Percentiles rank a stretch among this genome's conserved stretches.
Evolutionary conservation across 306 rosid genomes (phyloP).

Genomic region (Glycyrrhiza uralensis): DNA sequence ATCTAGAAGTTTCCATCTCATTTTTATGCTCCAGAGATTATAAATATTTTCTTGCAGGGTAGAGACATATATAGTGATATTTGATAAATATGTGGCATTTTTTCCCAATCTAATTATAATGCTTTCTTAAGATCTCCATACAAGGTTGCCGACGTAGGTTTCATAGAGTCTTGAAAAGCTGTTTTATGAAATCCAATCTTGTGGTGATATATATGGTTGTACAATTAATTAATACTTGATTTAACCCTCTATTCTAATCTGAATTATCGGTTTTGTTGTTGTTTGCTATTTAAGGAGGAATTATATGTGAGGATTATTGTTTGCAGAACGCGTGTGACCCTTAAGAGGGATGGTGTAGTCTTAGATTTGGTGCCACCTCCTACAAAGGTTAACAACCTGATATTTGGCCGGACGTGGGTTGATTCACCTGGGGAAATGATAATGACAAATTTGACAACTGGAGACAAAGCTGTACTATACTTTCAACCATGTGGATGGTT

Average conservation of each 20-base stretch:
- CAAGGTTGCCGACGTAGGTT: conserved; percentile 12
- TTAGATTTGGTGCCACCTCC: conserved; percentile 93
- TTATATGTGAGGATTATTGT: conserved; percentile 22
- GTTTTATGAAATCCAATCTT: not conserved
- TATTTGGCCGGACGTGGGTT: conserved; percentile 93
- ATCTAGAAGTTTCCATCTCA: not conserved
- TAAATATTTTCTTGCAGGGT: conserved; percentile 1
- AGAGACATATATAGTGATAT: conserved; percentile 7
- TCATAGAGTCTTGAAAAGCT: conserved; percentile 12
- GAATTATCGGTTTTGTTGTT: conserved; percentile 1
- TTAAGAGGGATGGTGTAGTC: conserved; percentile 73
- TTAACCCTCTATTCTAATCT: not conserved
- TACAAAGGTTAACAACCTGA: conserved; percentile 88
- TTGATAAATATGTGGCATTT: conserved; percentile 7
- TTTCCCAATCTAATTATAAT: conserved; percentile 14
- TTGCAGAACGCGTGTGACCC: conserved; percentile 78
- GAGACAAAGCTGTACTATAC: conserved; percentile 81
- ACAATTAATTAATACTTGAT: not conserved
- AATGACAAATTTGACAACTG: conserved; percentile 78
- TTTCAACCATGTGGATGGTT: conserved; percentile 99
- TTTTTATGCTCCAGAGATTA: conserved; percentile 13
- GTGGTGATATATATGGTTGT: not conserved
- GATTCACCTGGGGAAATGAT: conserved; percentile 95
- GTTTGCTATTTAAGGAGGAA: conserved; percentile 10
- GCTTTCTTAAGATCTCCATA: conserved; percentile 18